Conservation (phyloP, 2,329 filamentous ascomycete genomes). For the Curvularia sp. region DNA sequence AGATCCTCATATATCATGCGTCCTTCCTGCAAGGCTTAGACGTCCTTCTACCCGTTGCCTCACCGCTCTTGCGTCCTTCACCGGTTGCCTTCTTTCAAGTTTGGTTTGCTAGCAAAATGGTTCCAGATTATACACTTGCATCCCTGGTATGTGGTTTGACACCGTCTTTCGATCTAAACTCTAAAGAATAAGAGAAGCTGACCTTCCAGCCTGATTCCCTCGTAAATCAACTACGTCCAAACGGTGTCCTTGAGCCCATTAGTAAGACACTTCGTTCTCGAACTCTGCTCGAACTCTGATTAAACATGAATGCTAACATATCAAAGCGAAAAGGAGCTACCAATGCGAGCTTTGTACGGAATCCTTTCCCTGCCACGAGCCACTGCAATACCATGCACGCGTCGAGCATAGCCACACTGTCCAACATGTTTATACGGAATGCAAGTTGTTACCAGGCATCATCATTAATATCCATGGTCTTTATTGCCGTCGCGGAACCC, state of each 20-base stretch:
- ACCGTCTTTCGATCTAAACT: not conserved
- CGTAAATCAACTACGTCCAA: not conserved
- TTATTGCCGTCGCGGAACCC: not conserved
- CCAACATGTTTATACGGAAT: not conserved
- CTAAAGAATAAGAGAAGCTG: not conserved
- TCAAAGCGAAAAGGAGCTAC: not conserved
- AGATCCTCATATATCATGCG: conserved; percentile 8
- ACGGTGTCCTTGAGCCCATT: not conserved
- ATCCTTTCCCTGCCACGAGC: not conserved
- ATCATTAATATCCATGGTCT: too few relatives aligned
- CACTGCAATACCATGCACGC: not conserved
- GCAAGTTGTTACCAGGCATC: too few relatives aligned
- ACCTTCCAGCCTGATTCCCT: conserved; percentile 3
- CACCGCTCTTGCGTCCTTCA: conserved; percentile 5
- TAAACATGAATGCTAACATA: not conserved
- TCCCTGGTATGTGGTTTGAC: not conserved
- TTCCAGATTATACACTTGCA: not conserved
- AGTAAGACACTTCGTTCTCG: not conserved
- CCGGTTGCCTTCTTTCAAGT: conserved; percentile 7
- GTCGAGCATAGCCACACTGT: not conserved
- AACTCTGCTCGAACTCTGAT: not conserved
- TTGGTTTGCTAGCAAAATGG: not conserved
- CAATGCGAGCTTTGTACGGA: not conserved
- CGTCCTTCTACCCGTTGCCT: conserved; percentile 1
- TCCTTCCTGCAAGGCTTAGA: conserved; percentile 4